Percentiles rank a stretch among this genome's conserved stretches.
Evolutionary conservation across 768 basidiomycete genomes (phyloP).

Genomic region (Hydnomerulius pinastri): DNA sequence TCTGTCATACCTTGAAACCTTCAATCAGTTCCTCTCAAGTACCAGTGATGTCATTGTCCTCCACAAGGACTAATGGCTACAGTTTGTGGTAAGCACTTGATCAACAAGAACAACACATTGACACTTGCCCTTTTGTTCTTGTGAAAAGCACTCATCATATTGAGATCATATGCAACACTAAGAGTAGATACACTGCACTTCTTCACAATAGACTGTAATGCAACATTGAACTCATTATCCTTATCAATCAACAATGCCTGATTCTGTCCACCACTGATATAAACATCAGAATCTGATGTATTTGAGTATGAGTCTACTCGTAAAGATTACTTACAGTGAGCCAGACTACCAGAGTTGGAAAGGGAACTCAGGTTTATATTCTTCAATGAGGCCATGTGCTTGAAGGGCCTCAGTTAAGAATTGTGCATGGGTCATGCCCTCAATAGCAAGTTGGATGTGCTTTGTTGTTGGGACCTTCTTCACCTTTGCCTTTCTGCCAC

Average conservation of each 20-base stretch:
- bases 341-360: background rate
- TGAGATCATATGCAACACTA: conserved; percentile 19
- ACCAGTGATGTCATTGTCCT: conserved; percentile 12
- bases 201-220: conserved; percentile 6
- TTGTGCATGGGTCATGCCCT: background rate
- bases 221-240: conserved; percentile 7
- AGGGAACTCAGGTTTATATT: background rate
- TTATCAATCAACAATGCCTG: conserved; percentile 7
- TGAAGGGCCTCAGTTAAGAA: background rate
- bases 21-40: conserved; percentile 6
- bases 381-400: background rate
- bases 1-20: background rate
- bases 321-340: background rate
- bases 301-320: background rate
- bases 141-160: conserved; percentile 22
- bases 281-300: background rate
- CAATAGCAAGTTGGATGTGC: too few relatives aligned
- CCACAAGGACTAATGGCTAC: background rate
- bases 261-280: background rate
- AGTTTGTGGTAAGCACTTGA: background rate
- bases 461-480: too few relatives aligned
- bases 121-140: conserved; percentile 15
- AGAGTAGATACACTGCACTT: conserved; percentile 11
- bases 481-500: too few relatives aligned
- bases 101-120: background rate